Conservation (phyloP, 148 eudicot genomes). For the Rhododendron ferrugineum region DNA sequence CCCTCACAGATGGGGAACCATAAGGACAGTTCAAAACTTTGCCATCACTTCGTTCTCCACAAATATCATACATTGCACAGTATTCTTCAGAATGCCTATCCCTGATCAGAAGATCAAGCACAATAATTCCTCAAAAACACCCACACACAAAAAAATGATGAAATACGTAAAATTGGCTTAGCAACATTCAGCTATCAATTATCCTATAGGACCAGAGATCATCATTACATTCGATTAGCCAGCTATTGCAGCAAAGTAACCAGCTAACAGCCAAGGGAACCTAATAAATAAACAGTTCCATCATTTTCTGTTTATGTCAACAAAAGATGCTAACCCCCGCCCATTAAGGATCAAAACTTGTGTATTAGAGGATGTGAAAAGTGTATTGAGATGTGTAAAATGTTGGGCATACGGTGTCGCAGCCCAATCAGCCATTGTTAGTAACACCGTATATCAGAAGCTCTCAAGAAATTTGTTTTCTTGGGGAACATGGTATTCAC, state of each 20-base stretch:
- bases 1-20: slow-evolving; percentile 50
- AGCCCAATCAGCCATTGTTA: not conserved
- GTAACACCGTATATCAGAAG: not conserved
- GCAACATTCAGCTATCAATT: slow-evolving; percentile 1
- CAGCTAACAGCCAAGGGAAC: not conserved
- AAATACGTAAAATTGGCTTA: not conserved
- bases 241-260: slow-evolving; percentile 1
- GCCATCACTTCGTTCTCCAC: slow-evolving; percentile 57
- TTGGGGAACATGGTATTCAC: not conserved
- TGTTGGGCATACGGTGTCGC: not conserved
- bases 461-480: not conserved
- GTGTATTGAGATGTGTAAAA: not conserved
- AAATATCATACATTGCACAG: slow-evolving; percentile 73
- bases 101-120: slow-evolving; percentile 28
- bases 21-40: slow-evolving; percentile 64
- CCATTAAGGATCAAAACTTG: not conserved
- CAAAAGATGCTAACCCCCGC: not conserved
- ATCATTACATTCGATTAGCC: not conserved
- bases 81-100: slow-evolving; percentile 45
- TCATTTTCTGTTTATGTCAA: not conserved
- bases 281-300: not conserved
- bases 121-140: slow-evolving; percentile 7
- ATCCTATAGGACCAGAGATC: not conserved
- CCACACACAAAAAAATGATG: not conserved
- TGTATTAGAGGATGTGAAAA: not conserved